phyloP scores from a whole-genome alignment of 441 rosid genomes.

The Brassica balearica region DNA sequence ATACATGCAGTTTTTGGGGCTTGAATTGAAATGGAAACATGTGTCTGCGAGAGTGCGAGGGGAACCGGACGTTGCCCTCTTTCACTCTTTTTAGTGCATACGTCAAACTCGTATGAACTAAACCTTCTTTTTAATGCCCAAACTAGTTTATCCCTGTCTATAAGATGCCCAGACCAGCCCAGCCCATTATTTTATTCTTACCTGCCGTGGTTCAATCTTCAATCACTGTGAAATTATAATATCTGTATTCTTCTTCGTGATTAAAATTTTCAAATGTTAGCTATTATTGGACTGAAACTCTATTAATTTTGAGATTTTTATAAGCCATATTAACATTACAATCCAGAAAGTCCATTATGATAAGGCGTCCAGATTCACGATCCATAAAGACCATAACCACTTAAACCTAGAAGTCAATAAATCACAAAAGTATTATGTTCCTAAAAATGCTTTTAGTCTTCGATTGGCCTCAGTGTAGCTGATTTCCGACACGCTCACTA shows the following conservation, averaged over 20 bases:
- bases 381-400: background rate
- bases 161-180: background rate
- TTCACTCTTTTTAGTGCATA: background rate
- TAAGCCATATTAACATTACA: background rate
- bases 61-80: conserved; percentile 1
- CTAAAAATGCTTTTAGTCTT: background rate
- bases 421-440: background rate
- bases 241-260: background rate
- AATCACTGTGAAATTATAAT: background rate
- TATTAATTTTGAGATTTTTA: background rate
- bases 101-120: background rate
- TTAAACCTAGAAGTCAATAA: background rate
- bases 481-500: conserved; percentile 1
- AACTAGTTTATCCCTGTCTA: background rate
- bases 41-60: background rate
- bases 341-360: background rate
- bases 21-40: background rate
- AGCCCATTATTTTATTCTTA: background rate
- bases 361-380: background rate
- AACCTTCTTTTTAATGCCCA: conserved; percentile 3
- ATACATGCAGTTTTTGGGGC: background rate
- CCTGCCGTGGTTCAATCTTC: background rate
- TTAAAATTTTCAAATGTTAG: background rate
- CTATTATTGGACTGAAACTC: background rate
- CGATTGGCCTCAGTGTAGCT: background rate